Conservation (phyloP, 352 stramenopile species). For the Phytophthora vignae region DNA sequence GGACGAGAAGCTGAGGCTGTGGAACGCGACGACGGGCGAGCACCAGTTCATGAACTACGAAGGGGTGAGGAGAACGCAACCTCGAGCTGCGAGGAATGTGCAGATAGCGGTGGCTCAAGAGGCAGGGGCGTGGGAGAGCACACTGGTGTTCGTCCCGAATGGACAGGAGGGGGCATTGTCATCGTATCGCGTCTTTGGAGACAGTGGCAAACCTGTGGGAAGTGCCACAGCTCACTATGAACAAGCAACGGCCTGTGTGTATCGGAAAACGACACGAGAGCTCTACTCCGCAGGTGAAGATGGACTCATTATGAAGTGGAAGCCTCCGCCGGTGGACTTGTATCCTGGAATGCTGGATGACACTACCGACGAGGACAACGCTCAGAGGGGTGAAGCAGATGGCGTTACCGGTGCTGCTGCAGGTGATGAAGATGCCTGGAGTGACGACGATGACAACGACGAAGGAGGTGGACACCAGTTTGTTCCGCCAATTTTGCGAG, state of each 20-base stretch:
- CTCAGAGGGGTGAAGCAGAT: slow-evolving; percentile 3
- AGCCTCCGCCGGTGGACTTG: slow-evolving; percentile 38
- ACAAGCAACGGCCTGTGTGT: slow-evolving; percentile 66
- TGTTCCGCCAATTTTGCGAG: slow-evolving; percentile 70
- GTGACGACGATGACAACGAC: slow-evolving; percentile 54
- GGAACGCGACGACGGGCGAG: slow-evolving; percentile 61
- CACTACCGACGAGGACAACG: not conserved
- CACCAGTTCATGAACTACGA: slow-evolving; percentile 83
- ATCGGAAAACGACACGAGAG: slow-evolving; percentile 59
- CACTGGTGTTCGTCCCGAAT: slow-evolving; percentile 72
- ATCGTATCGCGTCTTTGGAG: slow-evolving; percentile 61
- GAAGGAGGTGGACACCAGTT: slow-evolving; percentile 44
- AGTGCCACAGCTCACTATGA: slow-evolving; percentile 66
- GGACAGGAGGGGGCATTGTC: slow-evolving; percentile 56
- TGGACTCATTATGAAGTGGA: slow-evolving; percentile 82
- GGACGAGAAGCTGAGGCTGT: slow-evolving; percentile 73
- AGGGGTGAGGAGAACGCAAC: slow-evolving; percentile 36
- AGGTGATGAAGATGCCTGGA: slow-evolving; percentile 60
- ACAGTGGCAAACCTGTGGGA: slow-evolving; percentile 42
- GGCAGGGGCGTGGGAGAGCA: slow-evolving; percentile 51
- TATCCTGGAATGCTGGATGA: slow-evolving; percentile 29
- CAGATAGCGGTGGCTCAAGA: slow-evolving; percentile 75
- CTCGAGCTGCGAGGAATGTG: slow-evolving; percentile 47
- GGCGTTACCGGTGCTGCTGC: slow-evolving; percentile 20
- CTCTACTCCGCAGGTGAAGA: slow-evolving; percentile 70